Base-by-base conservation (phyloP, 2,329 filamentous ascomycete genomes). In the Emmonsiellopsis sp. region DNA sequence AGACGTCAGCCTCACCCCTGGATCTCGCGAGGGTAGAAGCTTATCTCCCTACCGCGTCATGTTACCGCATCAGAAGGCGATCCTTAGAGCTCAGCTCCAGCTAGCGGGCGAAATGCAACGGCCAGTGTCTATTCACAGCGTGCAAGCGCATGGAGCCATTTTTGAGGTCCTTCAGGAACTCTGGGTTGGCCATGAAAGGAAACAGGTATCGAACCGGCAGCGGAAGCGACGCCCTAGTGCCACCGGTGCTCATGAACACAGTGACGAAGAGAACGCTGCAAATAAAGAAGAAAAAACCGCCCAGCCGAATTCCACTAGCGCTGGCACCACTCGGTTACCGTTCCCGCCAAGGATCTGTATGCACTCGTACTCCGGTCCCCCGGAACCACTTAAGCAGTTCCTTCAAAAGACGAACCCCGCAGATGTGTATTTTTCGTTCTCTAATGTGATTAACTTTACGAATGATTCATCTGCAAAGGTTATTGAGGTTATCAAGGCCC, bases 301-400 rank as follows among this genome's bases (percentile, higher is more conserved):
- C 47, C 50, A 46, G 30, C 32, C 7, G 54, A 60, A 7, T 16
- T 45, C 51, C 61, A 59, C 61, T 11, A 31, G 30, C 30, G 2
- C 34, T 11, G n/a, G 5, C 35, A 5, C 40, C 75, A 1, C 83
- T 79, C 55, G 20, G 20, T 26, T 26, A 26, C 85, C 87, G 0
- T 97, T 86, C 61, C 91, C 93, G 3, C 90, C 91, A 0, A 77
- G 91, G 7, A 85, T 97, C 65, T 98, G 93, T 65, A 81, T 98
- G 55, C 93, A 98, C 70, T 96, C 91, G 0, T 98, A 90, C 70
- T 94, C 87, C 47, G 92, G 89, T 0, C 80, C 85, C 5, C 76
- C 82, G 9, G 84, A 93, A 54, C 79, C 85, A 34, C 72, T 96
- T 38, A 84, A 80, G 59, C 89, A 90, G 67, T 97, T 95, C 63